Conservation (phyloP, 768 basidiomycete genomes). For the Nevesoporus exiguus region DNA sequence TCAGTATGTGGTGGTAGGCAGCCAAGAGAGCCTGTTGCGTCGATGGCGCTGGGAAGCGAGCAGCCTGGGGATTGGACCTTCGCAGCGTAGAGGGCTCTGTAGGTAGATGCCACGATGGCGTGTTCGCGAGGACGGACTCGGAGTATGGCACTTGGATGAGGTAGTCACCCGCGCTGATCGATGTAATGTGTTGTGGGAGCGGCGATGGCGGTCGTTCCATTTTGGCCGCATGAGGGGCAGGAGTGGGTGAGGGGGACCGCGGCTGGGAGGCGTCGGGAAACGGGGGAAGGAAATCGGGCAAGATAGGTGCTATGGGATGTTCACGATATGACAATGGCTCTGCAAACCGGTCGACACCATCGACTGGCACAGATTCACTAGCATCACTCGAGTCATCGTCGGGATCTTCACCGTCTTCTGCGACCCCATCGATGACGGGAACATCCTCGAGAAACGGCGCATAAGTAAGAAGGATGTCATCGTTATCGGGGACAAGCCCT, state of each 20-base stretch:
- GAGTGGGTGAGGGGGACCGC: conserved; percentile 36
- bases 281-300: conserved; percentile 34
- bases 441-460: conserved; percentile 31
- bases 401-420: conserved; percentile 31
- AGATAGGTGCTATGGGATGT: conserved; percentile 31
- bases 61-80: conserved; percentile 15
- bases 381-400: conserved; percentile 29
- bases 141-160: conserved; percentile 70
- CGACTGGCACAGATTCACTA: background rate
- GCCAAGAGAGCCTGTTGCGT: conserved; percentile 61
- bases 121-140: conserved; percentile 63
- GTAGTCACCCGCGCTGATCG: conserved; percentile 58
- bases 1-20: conserved; percentile 77
- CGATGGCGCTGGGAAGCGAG: conserved; percentile 47
- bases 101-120: conserved; percentile 71
- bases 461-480: conserved; percentile 53
- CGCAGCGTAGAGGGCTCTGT: conserved; percentile 31
- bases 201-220: conserved; percentile 36
- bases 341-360: conserved; percentile 22
- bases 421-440: conserved; percentile 12
- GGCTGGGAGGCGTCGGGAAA: conserved; percentile 30
- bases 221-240: conserved; percentile 31
- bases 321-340: conserved; percentile 30
- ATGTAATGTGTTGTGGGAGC: conserved; percentile 41
- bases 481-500: conserved; percentile 55